Conservation (phyloP, 805 yeast species). For the Metschnikowia cubensis region DNA sequence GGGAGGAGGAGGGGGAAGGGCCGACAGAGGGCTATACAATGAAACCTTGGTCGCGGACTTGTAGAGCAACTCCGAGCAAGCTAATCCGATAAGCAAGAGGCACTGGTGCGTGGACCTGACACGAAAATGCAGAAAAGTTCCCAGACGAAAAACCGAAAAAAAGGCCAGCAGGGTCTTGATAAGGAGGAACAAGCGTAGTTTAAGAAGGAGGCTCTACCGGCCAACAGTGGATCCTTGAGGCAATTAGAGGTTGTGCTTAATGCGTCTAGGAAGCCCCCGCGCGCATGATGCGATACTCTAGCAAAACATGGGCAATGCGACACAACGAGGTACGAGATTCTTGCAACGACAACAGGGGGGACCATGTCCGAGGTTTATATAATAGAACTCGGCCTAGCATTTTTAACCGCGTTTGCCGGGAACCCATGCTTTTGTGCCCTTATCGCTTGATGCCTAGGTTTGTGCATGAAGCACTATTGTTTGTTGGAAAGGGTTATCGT, state of each 20-base stretch:
- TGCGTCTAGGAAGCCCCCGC: slow-evolving; percentile 2
- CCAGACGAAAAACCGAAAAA: neutral
- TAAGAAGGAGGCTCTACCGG: neutral
- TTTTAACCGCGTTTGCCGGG: neutral
- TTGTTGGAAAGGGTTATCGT: neutral
- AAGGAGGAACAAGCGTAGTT: neutral
- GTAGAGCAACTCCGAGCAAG: slow-evolving; percentile 2
- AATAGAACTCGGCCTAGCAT: no score
- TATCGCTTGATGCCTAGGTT: neutral
- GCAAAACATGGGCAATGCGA: neutral
- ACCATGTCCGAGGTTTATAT: no score
- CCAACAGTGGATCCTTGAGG: neutral
- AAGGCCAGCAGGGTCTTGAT: neutral
- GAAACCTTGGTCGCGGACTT: neutral
- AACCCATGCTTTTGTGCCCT: neutral
- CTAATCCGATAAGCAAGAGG: slow-evolving; percentile 4
- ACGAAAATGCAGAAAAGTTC: neutral
- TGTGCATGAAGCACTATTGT: neutral
- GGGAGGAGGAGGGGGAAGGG: neutral
- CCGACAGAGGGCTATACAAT: neutral
- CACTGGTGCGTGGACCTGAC: slow-evolving; percentile 1
- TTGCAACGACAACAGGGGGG: neutral
- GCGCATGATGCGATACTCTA: slow-evolving; percentile 3
- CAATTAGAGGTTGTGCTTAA: neutral
- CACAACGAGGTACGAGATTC: neutral